Evolutionary conservation across 192 early-diverging fungal species (phyloP).

Genomic region (Phlyctochytrium planicorne): DNA sequence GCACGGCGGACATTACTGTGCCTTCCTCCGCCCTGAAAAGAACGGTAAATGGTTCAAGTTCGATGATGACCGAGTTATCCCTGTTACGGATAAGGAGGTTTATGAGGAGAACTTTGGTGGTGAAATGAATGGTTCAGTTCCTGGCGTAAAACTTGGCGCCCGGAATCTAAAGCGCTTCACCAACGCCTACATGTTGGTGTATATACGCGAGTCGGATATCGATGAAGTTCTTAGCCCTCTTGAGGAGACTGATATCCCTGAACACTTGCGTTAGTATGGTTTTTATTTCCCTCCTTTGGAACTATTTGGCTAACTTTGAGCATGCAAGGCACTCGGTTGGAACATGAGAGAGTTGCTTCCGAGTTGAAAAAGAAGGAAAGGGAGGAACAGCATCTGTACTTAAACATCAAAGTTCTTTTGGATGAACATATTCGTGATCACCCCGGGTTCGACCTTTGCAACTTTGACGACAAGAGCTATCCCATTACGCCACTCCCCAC

Average conservation of each 20-base stretch:
- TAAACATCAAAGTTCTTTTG: conserved; percentile 62
- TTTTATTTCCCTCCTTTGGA: no score
- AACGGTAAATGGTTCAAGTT: conserved; percentile 88
- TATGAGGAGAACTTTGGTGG: conserved; percentile 96
- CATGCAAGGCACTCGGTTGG: conserved; percentile 28
- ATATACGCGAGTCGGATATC: conserved; percentile 78
- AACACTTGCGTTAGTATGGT: conserved; percentile 62
- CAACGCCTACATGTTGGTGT: conserved; percentile 99
- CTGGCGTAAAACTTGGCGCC: conserved; percentile 30
- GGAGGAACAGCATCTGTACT: conserved; percentile 68
- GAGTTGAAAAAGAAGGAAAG: conserved; percentile 69
- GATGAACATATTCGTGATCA: conserved; percentile 69
- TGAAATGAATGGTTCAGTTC: conserved; percentile 32
- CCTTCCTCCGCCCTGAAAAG: conserved; percentile 77
- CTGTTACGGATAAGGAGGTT: conserved; percentile 74
- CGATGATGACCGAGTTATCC: conserved; percentile 93
- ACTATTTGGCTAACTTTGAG: conserved; percentile 21
- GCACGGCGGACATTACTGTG: conserved; percentile 93
- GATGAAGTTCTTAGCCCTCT: conserved; percentile 69
- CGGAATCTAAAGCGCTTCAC: conserved; percentile 74
- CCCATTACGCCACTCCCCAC: conserved; percentile 24
- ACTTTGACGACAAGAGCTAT: conserved; percentile 59
- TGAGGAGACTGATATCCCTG: conserved; percentile 72
- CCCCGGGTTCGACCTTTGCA: conserved; percentile 84
- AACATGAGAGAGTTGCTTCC: conserved; percentile 59